These are phyloP conservation scores for Gracilaria gracilis DNA, from an alignment of 23 red algal species.

Conservation along the genomic window DNA sequence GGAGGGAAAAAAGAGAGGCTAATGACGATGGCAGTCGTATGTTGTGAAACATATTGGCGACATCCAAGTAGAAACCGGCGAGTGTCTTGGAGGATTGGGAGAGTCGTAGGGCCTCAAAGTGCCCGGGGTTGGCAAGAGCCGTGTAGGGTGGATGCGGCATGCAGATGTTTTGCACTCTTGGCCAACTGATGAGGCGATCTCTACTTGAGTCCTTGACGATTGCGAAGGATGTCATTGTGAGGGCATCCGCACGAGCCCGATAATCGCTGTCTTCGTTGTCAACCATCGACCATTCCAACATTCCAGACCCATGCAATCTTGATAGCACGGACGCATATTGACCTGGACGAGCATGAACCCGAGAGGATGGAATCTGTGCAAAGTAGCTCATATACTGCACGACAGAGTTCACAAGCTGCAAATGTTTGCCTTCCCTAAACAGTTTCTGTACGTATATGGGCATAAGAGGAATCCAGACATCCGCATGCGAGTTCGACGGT, in stretches of 20 bases:
- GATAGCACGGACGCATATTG: background rate
- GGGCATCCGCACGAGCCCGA: background rate
- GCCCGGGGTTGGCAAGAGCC: background rate
- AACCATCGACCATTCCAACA: constrained; percentile 32
- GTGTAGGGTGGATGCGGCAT: constrained; percentile 5
- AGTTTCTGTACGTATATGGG: background rate
- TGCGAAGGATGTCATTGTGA: constrained; percentile 28
- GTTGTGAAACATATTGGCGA: too few species aligned
- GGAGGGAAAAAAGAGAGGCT: background rate
- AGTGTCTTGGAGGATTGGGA: background rate
- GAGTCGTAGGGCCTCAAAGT: background rate
- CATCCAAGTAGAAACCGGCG: constrained; percentile 11
- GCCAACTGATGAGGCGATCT: constrained; percentile 35
- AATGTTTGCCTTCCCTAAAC: background rate
- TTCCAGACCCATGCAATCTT: background rate
- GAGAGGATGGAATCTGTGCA: background rate
- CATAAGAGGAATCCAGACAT: background rate
- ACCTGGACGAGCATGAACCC: background rate
- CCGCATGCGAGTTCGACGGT: background rate
- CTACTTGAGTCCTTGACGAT: background rate
- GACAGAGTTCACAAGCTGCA: background rate
- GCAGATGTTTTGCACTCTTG: constrained; percentile 19
- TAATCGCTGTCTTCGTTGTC: background rate
- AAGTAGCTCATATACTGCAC: background rate
- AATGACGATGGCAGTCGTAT: background rate